Evolutionary conservation across 2,329 filamentous ascomycete genomes (phyloP), one percentile per base, ranked within the genome.

Genomic region (Penicillium sp.): DNA sequence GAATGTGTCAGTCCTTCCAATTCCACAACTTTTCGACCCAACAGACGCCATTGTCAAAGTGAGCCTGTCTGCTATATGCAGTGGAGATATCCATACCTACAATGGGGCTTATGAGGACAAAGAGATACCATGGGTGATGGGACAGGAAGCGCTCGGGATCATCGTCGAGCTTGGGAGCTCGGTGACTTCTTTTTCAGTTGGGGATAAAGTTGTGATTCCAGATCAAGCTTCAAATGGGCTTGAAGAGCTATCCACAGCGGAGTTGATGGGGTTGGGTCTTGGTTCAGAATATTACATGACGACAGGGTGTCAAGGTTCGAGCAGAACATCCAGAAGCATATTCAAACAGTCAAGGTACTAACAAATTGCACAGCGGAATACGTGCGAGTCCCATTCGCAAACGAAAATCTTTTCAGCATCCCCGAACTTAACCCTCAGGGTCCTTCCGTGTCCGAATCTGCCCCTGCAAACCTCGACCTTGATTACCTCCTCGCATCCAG

Each of bases 31-130:
- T 50, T 53, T 41, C 16, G 58, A 60, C 19, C 39, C 44, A 14
- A 66, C 54, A 14, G 77, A 79, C 57, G 73, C 70, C 11, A 64
- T 79, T 35, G 68, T 78, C 14, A 70, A 70, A 36, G 66, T 77
- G 47, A 75, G 71, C 2, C 68, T 67, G 1, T 60, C 73, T 6
- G 73, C 70, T 11, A 70, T 77, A 58, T 77, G 74, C 56, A 74
- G 75, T 6, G 66, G 66, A 4, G 73, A 77, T 55, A 56, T 76
- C 18, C 75, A 76, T 55, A 65, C 62, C 14, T 76, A 75, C 58
- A 72, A 67, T 31, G 75, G 75, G 7, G 37, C 62, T 3, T 54
- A 63, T 14, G 69, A 65, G 6, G 61, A 63, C 24, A 50, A 47
- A 18, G 35, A 65, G 1, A 58, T 66, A 0, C 72, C 71, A 3